Conservation (phyloP, 345 rosid species). For the Rhizophora mangle region DNA sequence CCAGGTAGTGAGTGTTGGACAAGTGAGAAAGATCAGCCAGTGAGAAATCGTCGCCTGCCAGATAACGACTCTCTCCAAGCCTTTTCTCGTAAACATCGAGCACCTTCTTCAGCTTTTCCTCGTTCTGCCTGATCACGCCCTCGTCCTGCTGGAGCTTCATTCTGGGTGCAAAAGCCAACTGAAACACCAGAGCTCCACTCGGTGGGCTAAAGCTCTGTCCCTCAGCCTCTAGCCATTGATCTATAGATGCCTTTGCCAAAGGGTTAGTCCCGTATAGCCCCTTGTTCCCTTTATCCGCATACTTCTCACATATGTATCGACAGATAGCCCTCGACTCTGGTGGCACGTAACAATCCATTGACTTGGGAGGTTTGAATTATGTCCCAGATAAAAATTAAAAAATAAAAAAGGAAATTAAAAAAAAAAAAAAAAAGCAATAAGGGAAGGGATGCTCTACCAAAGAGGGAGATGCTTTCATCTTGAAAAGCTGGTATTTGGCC, state of each 20-base stretch:
- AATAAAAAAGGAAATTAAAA: no score
- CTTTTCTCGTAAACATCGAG: conserved; percentile 60
- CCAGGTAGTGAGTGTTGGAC: conserved; percentile 52
- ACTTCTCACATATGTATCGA: conserved; percentile 55
- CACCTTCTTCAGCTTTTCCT: conserved; percentile 50
- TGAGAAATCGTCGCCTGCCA: conserved; percentile 68
- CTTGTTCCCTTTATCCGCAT: conserved; percentile 48
- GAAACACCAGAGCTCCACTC: conserved; percentile 49
- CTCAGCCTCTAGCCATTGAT: conserved; percentile 78
- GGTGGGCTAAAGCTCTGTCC: conserved; percentile 59
- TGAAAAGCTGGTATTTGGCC: conserved; percentile 78
- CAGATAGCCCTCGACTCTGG: conserved; percentile 64
- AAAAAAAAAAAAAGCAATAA: not conserved
- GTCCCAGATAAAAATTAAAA: no score
- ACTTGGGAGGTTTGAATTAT: no score
- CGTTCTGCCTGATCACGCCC: conserved; percentile 37
- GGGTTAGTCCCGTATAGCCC: conserved; percentile 51
- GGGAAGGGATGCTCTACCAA: conserved; percentile 37
- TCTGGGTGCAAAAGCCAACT: conserved; percentile 54
- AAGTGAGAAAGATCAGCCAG: conserved; percentile 70
- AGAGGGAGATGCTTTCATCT: conserved; percentile 54
- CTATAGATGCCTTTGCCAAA: conserved; percentile 59
- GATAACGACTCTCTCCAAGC: conserved; percentile 47
- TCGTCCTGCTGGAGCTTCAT: conserved; percentile 59
- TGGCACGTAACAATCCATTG: not conserved